Conservation (phyloP, 306 rosid species). For the Pueraria montana region DNA sequence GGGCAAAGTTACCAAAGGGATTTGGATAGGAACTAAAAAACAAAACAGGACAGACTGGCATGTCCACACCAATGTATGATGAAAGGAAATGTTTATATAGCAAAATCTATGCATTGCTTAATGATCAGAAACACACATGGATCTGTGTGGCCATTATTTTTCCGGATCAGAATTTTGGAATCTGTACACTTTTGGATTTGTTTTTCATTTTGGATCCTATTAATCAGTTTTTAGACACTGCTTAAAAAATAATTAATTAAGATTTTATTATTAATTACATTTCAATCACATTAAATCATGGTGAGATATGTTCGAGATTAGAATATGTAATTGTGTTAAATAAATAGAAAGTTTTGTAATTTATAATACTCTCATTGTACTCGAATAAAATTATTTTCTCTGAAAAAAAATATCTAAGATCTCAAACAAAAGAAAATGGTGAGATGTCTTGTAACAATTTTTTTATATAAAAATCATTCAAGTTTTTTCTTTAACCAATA, state of each 20-base stretch:
- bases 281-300: neutral
- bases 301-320: too few relatives aligned
- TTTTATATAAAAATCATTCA: neutral
- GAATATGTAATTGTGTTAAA: too few relatives aligned
- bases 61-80: conserved; percentile 38
- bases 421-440: too few relatives aligned
- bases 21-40: conserved; percentile 39
- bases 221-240: neutral
- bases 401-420: too few relatives aligned
- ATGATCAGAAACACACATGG: conserved; percentile 26
- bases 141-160: conserved; percentile 52
- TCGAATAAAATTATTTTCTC: too few relatives aligned
- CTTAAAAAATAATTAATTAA: neutral
- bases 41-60: conserved; percentile 42
- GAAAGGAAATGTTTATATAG: conserved; percentile 28
- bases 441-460: too few relatives aligned
- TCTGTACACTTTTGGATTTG: conserved; percentile 25
- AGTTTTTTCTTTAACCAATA: neutral
- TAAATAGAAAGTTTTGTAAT: too few relatives aligned
- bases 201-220: conserved; percentile 14
- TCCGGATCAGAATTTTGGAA: conserved; percentile 43
- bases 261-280: neutral
- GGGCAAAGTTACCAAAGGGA: neutral
- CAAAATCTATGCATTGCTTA: conserved; percentile 38
- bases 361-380: too few relatives aligned